Percentiles rank a stretch among this genome's conserved stretches.
phyloP scores from a whole-genome alignment of 495 filamentous ascomycete species.

The Neurospora sp. region DNA sequence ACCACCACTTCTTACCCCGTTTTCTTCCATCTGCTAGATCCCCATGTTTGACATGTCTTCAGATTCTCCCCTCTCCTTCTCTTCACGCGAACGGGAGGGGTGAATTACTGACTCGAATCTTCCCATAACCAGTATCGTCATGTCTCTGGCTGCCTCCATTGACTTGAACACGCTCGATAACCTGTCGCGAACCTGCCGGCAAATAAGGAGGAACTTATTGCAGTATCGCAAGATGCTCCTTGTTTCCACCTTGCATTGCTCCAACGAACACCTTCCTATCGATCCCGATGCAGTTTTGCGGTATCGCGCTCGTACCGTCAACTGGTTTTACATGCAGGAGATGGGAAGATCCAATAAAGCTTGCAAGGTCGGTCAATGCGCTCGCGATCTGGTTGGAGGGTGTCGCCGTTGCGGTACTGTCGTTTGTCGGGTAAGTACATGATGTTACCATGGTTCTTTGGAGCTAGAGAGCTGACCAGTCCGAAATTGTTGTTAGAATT shows the following conservation, averaged over 20 bases:
- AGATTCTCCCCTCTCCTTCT: slow-evolving; percentile 13
- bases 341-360: slow-evolving; percentile 23
- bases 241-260: slow-evolving; percentile 65
- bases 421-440: slow-evolving; percentile 61
- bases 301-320: slow-evolving; percentile 39
- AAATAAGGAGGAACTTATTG: slow-evolving; percentile 62
- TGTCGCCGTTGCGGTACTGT: slow-evolving; percentile 68
- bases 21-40: not conserved
- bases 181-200: slow-evolving; percentile 69
- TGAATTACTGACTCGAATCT: slow-evolving; percentile 17
- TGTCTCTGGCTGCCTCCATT: slow-evolving; percentile 59
- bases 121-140: slow-evolving; percentile 52
- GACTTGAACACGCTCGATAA: slow-evolving; percentile 80
- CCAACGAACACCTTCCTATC: slow-evolving; percentile 49
- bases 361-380: slow-evolving; percentile 65
- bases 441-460: not conserved
- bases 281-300: slow-evolving; percentile 38
- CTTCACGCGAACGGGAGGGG: slow-evolving; percentile 3
- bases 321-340: slow-evolving; percentile 43
- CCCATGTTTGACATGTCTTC: not conserved
- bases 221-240: slow-evolving; percentile 66
- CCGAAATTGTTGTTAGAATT: slow-evolving; percentile 50
- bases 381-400: slow-evolving; percentile 72
- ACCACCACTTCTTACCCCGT: slow-evolving; percentile 17
- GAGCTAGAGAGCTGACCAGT: not conserved